Evolutionary conservation across 441 rosid genomes (phyloP).

Genomic region (Corymbia citriodora): DNA sequence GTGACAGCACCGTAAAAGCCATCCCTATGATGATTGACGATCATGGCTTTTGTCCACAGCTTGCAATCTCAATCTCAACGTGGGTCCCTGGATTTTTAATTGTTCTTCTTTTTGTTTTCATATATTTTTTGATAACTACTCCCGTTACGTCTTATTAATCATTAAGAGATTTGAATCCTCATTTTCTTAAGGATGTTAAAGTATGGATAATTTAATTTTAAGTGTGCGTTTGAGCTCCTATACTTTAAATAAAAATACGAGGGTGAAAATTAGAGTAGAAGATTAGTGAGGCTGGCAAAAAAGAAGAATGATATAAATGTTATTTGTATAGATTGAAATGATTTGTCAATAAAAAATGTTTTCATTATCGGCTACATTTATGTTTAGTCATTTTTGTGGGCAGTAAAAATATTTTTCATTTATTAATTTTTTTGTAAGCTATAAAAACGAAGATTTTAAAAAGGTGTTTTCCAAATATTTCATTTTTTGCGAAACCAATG

Average conservation of each 20-base stretch:
- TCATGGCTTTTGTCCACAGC: neutral
- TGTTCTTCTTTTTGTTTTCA: neutral
- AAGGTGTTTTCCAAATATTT: fast-evolving
- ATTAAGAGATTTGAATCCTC: too few relatives aligned
- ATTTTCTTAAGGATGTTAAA: too few relatives aligned
- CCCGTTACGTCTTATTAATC: neutral
- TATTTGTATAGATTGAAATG: too few relatives aligned
- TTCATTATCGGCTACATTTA: too few relatives aligned
- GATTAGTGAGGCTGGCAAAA: too few relatives aligned
- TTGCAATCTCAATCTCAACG: neutral
- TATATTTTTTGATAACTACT: neutral
- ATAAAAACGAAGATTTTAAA: fast-evolving
- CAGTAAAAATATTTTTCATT: too few relatives aligned
- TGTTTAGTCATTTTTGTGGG: neutral
- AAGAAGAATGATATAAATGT: too few relatives aligned
- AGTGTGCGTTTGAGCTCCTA: too few relatives aligned
- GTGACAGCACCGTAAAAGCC: neutral
- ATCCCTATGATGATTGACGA: neutral
- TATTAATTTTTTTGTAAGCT: fast-evolving
- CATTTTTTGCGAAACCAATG: fast-evolving
- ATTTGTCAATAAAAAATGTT: neutral
- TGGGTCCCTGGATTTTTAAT: neutral
- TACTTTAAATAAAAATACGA: too few relatives aligned
- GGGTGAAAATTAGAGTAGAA: too few relatives aligned
- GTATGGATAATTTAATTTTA: too few relatives aligned